phyloP scores from a whole-genome alignment of 805 yeast genomes.

The Metschnikowia santaceciliae region DNA sequence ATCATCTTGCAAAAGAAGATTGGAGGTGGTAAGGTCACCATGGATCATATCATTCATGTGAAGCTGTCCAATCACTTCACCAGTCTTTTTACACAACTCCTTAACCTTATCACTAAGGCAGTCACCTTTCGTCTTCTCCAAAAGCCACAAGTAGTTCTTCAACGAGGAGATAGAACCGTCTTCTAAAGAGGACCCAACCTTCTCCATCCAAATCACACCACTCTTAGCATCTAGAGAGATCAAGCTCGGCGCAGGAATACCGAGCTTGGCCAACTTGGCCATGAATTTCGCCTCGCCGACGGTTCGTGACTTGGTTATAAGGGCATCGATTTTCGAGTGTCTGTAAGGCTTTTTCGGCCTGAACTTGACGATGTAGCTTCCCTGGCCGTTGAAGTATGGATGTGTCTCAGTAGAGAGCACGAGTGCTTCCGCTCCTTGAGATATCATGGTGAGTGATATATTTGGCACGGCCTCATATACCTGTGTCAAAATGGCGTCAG shows the following conservation, averaged over 20 bases:
- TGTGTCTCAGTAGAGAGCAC: slow-evolving; percentile 62
- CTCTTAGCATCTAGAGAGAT: slow-evolving; percentile 70
- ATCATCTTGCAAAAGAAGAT: slow-evolving; percentile 51
- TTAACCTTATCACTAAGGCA: slow-evolving; percentile 37
- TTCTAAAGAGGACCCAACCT: slow-evolving; percentile 53
- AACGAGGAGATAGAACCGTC: slow-evolving; percentile 56
- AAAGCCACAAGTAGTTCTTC: slow-evolving; percentile 70
- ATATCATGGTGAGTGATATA: slow-evolving; percentile 51
- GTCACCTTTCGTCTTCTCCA: slow-evolving; percentile 32
- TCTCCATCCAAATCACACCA: slow-evolving; percentile 90
- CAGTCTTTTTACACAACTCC: slow-evolving; percentile 50
- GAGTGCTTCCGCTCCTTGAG: slow-evolving; percentile 91
- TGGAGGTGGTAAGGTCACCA: slow-evolving; percentile 92
- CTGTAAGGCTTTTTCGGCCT: slow-evolving; percentile 90
- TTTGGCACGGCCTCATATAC: slow-evolving; percentile 45
- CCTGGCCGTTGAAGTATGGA: slow-evolving; percentile 46
- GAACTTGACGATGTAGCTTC: slow-evolving; percentile 63
- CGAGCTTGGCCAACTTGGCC: slow-evolving; percentile 49
- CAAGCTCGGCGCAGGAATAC: slow-evolving; percentile 67
- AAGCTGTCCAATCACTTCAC: slow-evolving; percentile 61
- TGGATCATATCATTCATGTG: slow-evolving; percentile 81
- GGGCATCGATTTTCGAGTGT: slow-evolving; percentile 75
- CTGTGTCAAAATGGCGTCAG: slow-evolving; percentile 44
- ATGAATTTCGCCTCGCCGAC: slow-evolving; percentile 78
- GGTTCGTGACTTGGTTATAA: slow-evolving; percentile 76